A percentile compares a stretch with the other conserved stretches of the same genome.
Conservation (phyloP, 805 yeast species). For the Isabelozyma rhagii region DNA sequence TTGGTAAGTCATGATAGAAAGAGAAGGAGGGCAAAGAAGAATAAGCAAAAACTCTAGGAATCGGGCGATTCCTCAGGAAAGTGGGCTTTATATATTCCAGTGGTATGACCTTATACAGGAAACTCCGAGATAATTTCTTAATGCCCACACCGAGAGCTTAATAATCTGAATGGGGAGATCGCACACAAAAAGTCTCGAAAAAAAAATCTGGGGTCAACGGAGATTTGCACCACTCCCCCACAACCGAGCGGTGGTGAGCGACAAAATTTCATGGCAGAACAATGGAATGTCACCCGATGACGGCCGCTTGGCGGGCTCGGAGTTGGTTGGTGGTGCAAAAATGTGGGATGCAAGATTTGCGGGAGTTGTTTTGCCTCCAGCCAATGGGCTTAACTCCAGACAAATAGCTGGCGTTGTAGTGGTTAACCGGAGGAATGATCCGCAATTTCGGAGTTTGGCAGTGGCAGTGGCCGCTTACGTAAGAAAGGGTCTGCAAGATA, state of each 20-base stretch:
- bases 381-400: not conserved
- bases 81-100: not conserved
- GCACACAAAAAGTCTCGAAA: not conserved
- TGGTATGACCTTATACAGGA: not conserved
- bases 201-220: not conserved
- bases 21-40: not conserved
- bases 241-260: not conserved
- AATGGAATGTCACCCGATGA: not conserved
- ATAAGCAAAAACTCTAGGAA: not conserved
- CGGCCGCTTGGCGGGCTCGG: not conserved
- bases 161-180: not conserved
- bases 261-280: not conserved
- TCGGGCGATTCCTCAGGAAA: not conserved
- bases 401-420: not conserved
- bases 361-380: not conserved
- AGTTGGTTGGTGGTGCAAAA: not conserved
- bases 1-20: conserved; percentile 44
- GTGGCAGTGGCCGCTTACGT: no score
- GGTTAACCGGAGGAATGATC: not conserved
- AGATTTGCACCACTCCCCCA: not conserved
- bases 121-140: not conserved
- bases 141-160: not conserved
- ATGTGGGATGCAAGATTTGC: not conserved
- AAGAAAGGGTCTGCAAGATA: no score
- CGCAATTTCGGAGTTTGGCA: not conserved